phyloP scores from a whole-genome alignment of 768 basidiomycete genomes.

The Steccherinum ochraceum region DNA sequence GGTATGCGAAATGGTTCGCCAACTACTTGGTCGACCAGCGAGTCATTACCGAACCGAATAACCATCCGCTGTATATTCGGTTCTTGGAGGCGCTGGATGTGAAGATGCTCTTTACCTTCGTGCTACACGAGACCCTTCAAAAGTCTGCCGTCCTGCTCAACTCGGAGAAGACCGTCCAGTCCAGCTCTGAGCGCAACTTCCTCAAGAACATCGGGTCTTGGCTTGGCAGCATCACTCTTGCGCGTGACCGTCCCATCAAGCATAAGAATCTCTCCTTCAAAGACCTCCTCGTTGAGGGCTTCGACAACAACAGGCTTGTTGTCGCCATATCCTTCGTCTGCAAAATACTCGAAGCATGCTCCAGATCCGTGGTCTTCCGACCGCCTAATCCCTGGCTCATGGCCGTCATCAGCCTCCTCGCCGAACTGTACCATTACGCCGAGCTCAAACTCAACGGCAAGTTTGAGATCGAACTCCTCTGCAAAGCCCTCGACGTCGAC shows the following conservation, averaged over 20 bases:
- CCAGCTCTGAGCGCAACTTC: constrained; percentile 75
- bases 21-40: constrained; percentile 97
- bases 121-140: constrained; percentile 90
- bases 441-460: constrained; percentile 95
- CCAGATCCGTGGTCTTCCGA: constrained; percentile 86
- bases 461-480: constrained; percentile 97
- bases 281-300: constrained; percentile 94
- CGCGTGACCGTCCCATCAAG: constrained; percentile 86
- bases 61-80: constrained; percentile 90
- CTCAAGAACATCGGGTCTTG: constrained; percentile 95
- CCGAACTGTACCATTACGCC: constrained; percentile 95
- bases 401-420: constrained; percentile 87
- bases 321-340: constrained; percentile 98
- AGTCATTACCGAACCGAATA: constrained; percentile 94
- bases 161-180: constrained; percentile 83
- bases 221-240: constrained; percentile 91
- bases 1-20: constrained; percentile 91
- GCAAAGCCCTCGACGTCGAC: constrained; percentile 85
- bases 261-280: constrained; percentile 95
- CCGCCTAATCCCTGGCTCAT: constrained; percentile 99
- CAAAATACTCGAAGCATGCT: constrained; percentile 89
- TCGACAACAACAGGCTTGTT: constrained; percentile 83
- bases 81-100: constrained; percentile 82
- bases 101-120: constrained; percentile 59
- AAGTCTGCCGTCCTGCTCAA: constrained; percentile 87